A percentile compares a stretch with the other conserved stretches of the same genome.
These are phyloP conservation scores for Cyathus pygmaeus DNA, from an alignment of 1,284 basidiomycete genomes.

Conservation along the genomic window DNA sequence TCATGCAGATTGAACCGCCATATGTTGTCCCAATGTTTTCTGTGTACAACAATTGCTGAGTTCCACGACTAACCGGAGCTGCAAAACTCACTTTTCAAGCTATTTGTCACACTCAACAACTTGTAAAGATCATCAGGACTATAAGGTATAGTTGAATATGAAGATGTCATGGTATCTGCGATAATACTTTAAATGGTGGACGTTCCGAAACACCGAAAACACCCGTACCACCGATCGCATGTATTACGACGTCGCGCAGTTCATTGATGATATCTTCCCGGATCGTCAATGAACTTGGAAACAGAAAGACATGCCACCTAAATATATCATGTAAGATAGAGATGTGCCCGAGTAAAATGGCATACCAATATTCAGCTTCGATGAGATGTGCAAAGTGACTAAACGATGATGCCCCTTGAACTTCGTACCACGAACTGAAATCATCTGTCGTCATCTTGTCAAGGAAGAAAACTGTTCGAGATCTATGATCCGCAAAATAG, in stretches of 20 bases:
- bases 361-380: slow-evolving; percentile 63
- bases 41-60: slow-evolving; percentile 10
- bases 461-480: slow-evolving; percentile 52
- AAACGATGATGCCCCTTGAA: slow-evolving; percentile 47
- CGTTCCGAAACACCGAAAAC: not conserved
- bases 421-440: slow-evolving; percentile 37
- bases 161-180: slow-evolving; percentile 53
- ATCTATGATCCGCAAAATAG: slow-evolving; percentile 52
- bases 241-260: slow-evolving; percentile 56
- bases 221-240: slow-evolving; percentile 57
- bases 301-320: slow-evolving; percentile 64
- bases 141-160: slow-evolving; percentile 54
- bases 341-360: not conserved
- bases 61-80: not conserved
- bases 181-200: not conserved
- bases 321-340: not conserved
- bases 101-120: slow-evolving; percentile 45
- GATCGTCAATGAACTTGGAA: slow-evolving; percentile 53
- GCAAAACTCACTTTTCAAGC: slow-evolving; percentile 44
- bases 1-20: slow-evolving; percentile 44
- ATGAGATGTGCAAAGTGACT: slow-evolving; percentile 57
- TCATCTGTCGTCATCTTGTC: slow-evolving; percentile 40
- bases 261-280: slow-evolving; percentile 52
- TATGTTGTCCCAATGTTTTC: slow-evolving; percentile 24
- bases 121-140: slow-evolving; percentile 46